These are phyloP conservation scores for Aureobasidium melanogenum DNA, from an alignment of 2,329 filamentous ascomycete species.

Conservation along the genomic window DNA sequence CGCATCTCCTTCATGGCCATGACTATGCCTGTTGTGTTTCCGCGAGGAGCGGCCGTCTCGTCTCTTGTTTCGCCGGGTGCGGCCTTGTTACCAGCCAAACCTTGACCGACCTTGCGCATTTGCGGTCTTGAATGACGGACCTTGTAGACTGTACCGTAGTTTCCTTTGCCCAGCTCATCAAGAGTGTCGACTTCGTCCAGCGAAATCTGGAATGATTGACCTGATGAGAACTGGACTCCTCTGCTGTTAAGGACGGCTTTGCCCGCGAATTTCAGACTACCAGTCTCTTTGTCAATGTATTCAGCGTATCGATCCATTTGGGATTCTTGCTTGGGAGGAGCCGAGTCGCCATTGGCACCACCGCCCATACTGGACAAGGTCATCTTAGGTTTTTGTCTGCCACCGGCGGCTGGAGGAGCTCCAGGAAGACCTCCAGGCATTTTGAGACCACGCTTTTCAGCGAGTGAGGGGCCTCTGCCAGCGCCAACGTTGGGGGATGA, in stretches of 20 bases:
- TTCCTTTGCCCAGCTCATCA: constrained; percentile 91
- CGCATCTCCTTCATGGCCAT: constrained; percentile 99
- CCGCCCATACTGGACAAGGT: constrained; percentile 37
- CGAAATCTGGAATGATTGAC: constrained; percentile 85
- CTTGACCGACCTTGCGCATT: constrained; percentile 51
- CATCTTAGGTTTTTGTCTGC: constrained; percentile 33
- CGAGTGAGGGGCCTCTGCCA: constrained; percentile 46
- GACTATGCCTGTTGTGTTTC: constrained; percentile 59
- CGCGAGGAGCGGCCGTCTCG: constrained; percentile 20
- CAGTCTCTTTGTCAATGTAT: constrained; percentile 84
- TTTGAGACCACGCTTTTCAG: constrained; percentile 58
- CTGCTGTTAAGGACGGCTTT: constrained; percentile 83
- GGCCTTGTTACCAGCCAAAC: constrained; percentile 51
- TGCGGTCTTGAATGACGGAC: constrained; percentile 73
- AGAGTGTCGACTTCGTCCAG: constrained; percentile 90
- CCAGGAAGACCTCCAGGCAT: constrained; percentile 47
- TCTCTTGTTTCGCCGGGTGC: constrained; percentile 28
- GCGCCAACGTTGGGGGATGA: constrained; percentile 42
- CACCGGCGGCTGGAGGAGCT: constrained; percentile 30
- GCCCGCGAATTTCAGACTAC: constrained; percentile 84
- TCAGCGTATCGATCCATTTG: constrained; percentile 63
- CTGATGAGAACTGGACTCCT: constrained; percentile 86
- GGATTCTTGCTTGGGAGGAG: constrained; percentile 30
- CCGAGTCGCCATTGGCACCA: constrained; percentile 20
- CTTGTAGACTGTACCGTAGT: constrained; percentile 97